phyloP scores from a whole-genome alignment of 345 rosid species.

The Linum lewisii region DNA sequence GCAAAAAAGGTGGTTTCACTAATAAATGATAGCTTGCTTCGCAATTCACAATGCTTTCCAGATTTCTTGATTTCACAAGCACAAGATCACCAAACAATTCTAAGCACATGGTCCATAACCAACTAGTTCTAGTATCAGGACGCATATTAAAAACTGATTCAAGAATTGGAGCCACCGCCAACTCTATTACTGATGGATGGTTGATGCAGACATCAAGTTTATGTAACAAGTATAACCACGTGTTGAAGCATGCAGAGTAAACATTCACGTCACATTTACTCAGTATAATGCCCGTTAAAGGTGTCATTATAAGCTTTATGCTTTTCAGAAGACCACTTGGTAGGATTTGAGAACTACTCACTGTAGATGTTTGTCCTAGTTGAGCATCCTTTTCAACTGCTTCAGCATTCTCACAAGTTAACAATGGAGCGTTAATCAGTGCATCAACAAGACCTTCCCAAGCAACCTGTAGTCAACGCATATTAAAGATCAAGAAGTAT shows the following conservation, averaged over 20 bases:
- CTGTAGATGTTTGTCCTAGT: slow-evolving; percentile 7
- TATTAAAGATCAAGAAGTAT: slow-evolving; percentile 1
- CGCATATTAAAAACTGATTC: slow-evolving; percentile 31
- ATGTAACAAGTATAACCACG: slow-evolving; percentile 49
- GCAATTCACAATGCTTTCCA: slow-evolving; percentile 12
- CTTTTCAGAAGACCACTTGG: slow-evolving; percentile 25
- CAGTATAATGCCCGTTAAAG: slow-evolving; percentile 32
- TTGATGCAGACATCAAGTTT: slow-evolving; percentile 35
- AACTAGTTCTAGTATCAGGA: slow-evolving; percentile 20
- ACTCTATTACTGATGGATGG: slow-evolving; percentile 21
- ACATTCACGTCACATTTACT: slow-evolving; percentile 36
- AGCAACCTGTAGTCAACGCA: slow-evolving; percentile 34
- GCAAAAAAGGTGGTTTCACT: slow-evolving; percentile 11
- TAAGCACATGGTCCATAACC: slow-evolving; percentile 38
- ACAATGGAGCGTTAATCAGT: slow-evolving; percentile 21
- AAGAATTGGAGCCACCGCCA: slow-evolving; percentile 40
- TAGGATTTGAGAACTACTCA: slow-evolving; percentile 17
- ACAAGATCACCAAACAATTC: slow-evolving; percentile 35
- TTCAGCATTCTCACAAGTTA: slow-evolving; percentile 12
- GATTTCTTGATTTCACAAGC: slow-evolving; percentile 22
- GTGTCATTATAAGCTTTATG: slow-evolving; percentile 49
- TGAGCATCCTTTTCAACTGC: slow-evolving; percentile 15
- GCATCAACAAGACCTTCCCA: slow-evolving; percentile 58
- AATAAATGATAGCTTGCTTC: slow-evolving; percentile 15
- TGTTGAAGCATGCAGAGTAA: slow-evolving; percentile 36